Percentiles rank a stretch among this genome's conserved stretches.
phyloP scores from a whole-genome alignment of 2,329 filamentous ascomycete species.

The Pseudohalonectria lignicola region DNA sequence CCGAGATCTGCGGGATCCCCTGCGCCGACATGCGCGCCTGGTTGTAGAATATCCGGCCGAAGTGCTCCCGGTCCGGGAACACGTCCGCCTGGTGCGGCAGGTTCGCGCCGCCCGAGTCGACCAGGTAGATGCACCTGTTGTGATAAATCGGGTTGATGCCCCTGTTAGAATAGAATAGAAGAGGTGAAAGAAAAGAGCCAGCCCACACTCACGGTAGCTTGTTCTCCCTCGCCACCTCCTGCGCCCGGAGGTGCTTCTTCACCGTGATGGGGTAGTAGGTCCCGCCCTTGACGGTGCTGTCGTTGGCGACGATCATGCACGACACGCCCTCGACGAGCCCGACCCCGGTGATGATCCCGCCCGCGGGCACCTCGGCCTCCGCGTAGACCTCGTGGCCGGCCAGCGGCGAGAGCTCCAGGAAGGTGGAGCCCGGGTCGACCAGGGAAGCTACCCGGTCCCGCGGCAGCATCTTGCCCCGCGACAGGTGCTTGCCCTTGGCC shows the following conservation, averaged over 20 bases:
- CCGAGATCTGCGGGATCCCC: constrained; percentile 85
- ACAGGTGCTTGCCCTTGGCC: constrained; percentile 76
- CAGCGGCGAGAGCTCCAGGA: constrained; percentile 87
- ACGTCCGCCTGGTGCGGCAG: constrained; percentile 91
- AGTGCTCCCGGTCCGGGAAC: constrained; percentile 90
- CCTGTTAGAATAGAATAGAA: constrained; percentile 1
- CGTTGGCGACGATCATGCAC: constrained; percentile 90
- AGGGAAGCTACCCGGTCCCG: constrained; percentile 79
- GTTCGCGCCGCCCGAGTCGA: constrained; percentile 92
- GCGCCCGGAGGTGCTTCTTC: constrained; percentile 91
- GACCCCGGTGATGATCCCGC: constrained; percentile 85
- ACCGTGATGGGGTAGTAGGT: constrained; percentile 97
- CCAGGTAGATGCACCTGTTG: constrained; percentile 75
- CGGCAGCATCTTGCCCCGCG: constrained; percentile 87
- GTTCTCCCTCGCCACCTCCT: constrained; percentile 85
- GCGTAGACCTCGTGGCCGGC: constrained; percentile 80
- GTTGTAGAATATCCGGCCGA: constrained; percentile 97
- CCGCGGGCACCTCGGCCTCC: constrained; percentile 78
- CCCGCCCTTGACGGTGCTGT: constrained; percentile 93
- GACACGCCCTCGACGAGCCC: constrained; percentile 83
- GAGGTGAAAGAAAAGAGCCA: neutral
- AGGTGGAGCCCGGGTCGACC: constrained; percentile 79
- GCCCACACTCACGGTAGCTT: constrained; percentile 44
- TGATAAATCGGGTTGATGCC: neutral
- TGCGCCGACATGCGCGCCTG: constrained; percentile 85